Base-by-base conservation (phyloP, 495 filamentous ascomycete genomes). In the Daldinia grandis region DNA sequence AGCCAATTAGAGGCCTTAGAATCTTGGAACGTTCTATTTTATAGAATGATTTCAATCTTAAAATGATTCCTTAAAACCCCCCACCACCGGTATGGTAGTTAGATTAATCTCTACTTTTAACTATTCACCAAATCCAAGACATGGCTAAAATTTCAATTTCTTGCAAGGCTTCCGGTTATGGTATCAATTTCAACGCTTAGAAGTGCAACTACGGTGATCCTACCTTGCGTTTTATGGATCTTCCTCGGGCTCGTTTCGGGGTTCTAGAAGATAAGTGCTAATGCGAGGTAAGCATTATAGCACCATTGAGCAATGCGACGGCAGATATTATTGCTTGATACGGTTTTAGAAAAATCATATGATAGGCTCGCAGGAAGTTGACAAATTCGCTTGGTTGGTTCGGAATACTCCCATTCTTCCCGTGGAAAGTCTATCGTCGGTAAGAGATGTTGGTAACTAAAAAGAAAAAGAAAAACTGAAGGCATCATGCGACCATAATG, bases 81-180 rank as follows among this genome's bases (percentile, higher is more conserved):
- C n/a, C n/a, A n/a, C n/a, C n/a, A n/a, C n/a, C n/a, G n/a, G n/a
- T n/a, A n/a, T n/a, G n/a, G n/a, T n/a, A n/a, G n/a, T n/a, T n/a
- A 69, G 14, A 42, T 35, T 57, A 25, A 69, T 69, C 66, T 64
- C 60, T 59, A 64, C 56, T 60, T 69, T 62, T 37, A 17, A 14
- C 3, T 37, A 5, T 44, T 31, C 31, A 42, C 21, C 19, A 8
- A 42, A 42, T 12, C 0, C 15, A 28, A 44, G 12, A 91, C 81
- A 21, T 24, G 15, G 24, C 12, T 33, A 9, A 0, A 4, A 28
- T 15, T 30, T 15, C 3, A 7, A n/a, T 30, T 30, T n/a, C 9
- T 30, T 14, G 24, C 4, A 24, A 12, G 42, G 19, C 7, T 47
- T 47, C n/a, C n/a, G n/a, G 42, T 21, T 4, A 9, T 47, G 42